These are phyloP conservation scores for Eucommia ulmoides DNA, from an alignment of 257 asterid species.

Conservation along the genomic window DNA sequence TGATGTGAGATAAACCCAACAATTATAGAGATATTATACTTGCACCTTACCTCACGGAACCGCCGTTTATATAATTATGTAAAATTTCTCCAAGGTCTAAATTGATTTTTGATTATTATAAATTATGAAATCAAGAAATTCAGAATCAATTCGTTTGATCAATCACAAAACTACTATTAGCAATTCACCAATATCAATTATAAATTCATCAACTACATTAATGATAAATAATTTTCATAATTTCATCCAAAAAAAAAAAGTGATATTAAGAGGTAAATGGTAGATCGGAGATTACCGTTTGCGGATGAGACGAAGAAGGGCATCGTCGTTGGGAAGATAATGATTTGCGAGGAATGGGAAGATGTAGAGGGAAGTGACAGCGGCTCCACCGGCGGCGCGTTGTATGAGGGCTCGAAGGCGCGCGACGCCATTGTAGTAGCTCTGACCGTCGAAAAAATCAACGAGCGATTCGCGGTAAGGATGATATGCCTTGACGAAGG, in stretches of 20 bases:
- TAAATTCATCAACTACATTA: no score
- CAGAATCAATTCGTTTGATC: no score
- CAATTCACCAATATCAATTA: no score
- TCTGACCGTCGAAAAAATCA: conserved; percentile 33
- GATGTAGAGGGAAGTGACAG: conserved; percentile 22
- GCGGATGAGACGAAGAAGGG: conserved; percentile 25
- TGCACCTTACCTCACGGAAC: no score
- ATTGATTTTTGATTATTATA: no score
- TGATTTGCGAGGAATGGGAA: conserved; percentile 27
- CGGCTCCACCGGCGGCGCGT: conserved; percentile 28
- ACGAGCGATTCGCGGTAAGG: conserved; percentile 14
- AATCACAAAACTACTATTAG: no score
- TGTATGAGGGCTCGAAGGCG: conserved; percentile 15
- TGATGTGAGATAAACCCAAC: no score
- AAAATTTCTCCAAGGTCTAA: no score
- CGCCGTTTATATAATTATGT: no score
- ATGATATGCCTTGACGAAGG: conserved; percentile 22
- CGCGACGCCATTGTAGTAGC: conserved; percentile 15
- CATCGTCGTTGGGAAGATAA: conserved; percentile 25
- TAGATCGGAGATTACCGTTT: conserved; percentile 14
- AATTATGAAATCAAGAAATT: no score
- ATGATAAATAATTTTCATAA: no score
- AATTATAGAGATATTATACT: no score
- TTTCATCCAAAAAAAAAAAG: neutral
- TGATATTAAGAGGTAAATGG: neutral